A percentile compares a stretch with the other conserved stretches of the same genome.
phyloP scores from a whole-genome alignment of 495 filamentous ascomycete species.

The Aspergillus indologenus region DNA sequence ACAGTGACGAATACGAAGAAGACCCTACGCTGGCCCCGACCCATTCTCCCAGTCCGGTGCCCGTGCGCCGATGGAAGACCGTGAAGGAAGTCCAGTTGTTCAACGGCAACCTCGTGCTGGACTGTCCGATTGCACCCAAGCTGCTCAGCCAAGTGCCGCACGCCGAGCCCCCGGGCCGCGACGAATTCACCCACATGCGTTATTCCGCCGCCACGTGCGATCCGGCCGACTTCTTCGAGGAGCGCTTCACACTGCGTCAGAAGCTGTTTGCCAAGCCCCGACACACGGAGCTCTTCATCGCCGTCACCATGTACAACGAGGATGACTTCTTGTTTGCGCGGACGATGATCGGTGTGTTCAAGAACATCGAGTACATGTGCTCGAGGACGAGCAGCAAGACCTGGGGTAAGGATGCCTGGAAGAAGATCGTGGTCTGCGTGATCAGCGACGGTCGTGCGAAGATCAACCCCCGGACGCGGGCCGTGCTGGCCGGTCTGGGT shows the following conservation, averaged over 20 bases:
- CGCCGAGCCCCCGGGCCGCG: constrained; percentile 73
- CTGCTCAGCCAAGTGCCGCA: constrained; percentile 83
- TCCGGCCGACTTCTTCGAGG: constrained; percentile 77
- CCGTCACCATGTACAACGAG: constrained; percentile 99
- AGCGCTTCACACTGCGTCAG: constrained; percentile 92
- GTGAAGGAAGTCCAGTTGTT: constrained; percentile 97
- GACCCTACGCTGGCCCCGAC: constrained; percentile 40
- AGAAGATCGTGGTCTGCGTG: constrained; percentile 98
- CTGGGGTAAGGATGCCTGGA: constrained; percentile 98
- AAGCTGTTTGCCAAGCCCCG: constrained; percentile 89
- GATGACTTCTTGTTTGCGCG: constrained; percentile 95
- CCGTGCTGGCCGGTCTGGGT: constrained; percentile 88
- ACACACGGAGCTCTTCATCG: constrained; percentile 96
- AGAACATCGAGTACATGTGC: constrained; percentile 98
- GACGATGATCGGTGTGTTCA: constrained; percentile 96
- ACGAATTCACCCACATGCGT: constrained; percentile 99
- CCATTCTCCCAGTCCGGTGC: constrained; percentile 60
- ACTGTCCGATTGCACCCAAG: constrained; percentile 91
- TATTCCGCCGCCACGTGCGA: constrained; percentile 98
- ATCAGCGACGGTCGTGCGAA: constrained; percentile 98
- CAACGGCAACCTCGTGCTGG: constrained; percentile 93
- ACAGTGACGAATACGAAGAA: constrained; percentile 42
- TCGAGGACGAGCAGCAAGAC: constrained; percentile 86
- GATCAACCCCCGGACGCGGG: constrained; percentile 89
- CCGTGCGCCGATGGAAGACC: constrained; percentile 92